phyloP scores from a whole-genome alignment of 768 basidiomycete genomes.

The Multifurca ochricompacta region DNA sequence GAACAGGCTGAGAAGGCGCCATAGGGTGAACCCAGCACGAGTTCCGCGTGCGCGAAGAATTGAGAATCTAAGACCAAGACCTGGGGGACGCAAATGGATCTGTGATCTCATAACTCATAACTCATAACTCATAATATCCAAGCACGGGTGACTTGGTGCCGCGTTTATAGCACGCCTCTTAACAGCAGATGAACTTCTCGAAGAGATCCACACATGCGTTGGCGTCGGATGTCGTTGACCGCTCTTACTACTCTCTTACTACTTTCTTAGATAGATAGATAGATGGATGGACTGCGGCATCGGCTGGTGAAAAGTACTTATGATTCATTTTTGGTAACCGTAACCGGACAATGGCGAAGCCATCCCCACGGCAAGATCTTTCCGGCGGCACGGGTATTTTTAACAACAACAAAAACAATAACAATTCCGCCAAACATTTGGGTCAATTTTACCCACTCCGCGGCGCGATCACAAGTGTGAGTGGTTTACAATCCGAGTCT shows the following conservation, averaged over 20 bases:
- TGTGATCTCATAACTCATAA: constrained; percentile 14
- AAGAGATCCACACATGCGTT: constrained; percentile 13
- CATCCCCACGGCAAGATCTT: constrained; percentile 10
- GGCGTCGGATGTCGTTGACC: neutral
- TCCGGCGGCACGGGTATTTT: constrained; percentile 4
- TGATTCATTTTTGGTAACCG: constrained; percentile 16
- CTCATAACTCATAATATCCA: no score
- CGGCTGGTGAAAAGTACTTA: no score
- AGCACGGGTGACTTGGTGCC: constrained; percentile 19
- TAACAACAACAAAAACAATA: neutral
- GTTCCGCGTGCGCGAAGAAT: constrained; percentile 11
- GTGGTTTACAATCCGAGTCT: constrained; percentile 10
- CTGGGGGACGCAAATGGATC: constrained; percentile 2
- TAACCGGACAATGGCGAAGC: constrained; percentile 16
- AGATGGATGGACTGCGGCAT: no score
- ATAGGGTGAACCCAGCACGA: constrained; percentile 4
- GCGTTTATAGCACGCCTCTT: constrained; percentile 18
- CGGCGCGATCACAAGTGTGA: constrained; percentile 1
- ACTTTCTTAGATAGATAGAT: no score
- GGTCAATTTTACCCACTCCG: constrained; percentile 11
- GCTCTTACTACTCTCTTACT: neutral
- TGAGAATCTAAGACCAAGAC: constrained; percentile 9
- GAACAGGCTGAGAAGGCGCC: constrained; percentile 1
- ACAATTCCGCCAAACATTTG: neutral
- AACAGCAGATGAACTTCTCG: constrained; percentile 18